A percentile compares a stretch with the other conserved stretches of the same genome.
Conservation (phyloP, 2,329 filamentous ascomycete genomes). For the Lojkania enalia region DNA sequence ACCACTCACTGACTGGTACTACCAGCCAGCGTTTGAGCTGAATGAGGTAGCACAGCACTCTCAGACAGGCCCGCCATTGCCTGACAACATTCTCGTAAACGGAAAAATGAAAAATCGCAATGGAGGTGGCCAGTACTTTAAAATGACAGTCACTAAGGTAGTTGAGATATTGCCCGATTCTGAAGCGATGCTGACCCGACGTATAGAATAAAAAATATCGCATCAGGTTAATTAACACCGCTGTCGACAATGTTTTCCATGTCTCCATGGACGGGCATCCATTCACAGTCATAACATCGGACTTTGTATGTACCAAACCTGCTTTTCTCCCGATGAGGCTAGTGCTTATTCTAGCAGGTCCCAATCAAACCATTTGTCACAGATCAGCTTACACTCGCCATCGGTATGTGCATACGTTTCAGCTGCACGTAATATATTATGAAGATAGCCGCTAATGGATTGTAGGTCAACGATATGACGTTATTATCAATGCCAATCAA, state of each 20-base stretch:
- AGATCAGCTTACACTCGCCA: conserved; percentile 38
- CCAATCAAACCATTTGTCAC: conserved; percentile 47
- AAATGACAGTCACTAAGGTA: conserved; percentile 42
- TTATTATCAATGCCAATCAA: conserved; percentile 51
- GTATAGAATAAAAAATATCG: conserved; percentile 57
- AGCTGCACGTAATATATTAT: not conserved
- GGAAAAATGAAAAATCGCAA: conserved; percentile 58
- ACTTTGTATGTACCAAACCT: conserved; percentile 37
- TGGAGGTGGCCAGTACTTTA: conserved; percentile 41
- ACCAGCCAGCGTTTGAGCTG: conserved; percentile 35
- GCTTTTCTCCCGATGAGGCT: conserved; percentile 3
- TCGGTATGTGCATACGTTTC: conserved; percentile 22
- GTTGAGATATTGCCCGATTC: too few relatives aligned
- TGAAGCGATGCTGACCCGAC: conserved; percentile 7
- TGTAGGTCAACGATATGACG: conserved; percentile 52
- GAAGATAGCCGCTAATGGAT: conserved; percentile 8
- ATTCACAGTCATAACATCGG: conserved; percentile 48
- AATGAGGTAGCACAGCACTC: conserved; percentile 38
- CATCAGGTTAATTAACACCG: conserved; percentile 61
- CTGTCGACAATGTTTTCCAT: conserved; percentile 37
- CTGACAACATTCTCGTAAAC: conserved; percentile 55
- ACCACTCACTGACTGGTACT: conserved; percentile 67
- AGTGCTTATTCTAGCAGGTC: conserved; percentile 26
- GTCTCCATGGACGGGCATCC: conserved; percentile 46
- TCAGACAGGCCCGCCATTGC: conserved; percentile 37